A percentile compares a stretch with the other conserved stretches of the same genome.
Evolutionary conservation across 2,329 filamentous ascomycete genomes (phyloP).

Genomic region (Sarocladium kiliense): DNA sequence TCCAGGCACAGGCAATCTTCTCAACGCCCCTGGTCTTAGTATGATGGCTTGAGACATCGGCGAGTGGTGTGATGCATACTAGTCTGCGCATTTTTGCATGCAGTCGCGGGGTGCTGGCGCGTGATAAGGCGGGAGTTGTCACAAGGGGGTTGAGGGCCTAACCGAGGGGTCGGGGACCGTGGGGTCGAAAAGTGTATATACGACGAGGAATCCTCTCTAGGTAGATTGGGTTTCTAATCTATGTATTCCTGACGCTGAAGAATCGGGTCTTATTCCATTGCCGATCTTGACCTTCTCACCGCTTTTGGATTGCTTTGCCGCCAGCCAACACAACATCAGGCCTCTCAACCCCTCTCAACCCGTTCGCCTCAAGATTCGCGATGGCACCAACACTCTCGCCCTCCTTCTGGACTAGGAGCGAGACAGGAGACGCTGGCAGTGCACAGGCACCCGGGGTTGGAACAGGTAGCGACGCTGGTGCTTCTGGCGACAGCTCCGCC

Average conservation of each 20-base stretch:
- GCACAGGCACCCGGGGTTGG: constrained; percentile 28
- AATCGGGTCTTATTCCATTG: background rate
- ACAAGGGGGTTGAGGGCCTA: constrained; percentile 4
- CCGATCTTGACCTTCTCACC: background rate
- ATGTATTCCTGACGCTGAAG: background rate
- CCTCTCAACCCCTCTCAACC: too few species aligned
- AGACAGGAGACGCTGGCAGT: constrained; percentile 23
- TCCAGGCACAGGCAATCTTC: background rate
- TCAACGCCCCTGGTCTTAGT: constrained; percentile 4
- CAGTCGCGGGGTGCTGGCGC: constrained; percentile 1
- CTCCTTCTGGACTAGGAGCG: background rate
- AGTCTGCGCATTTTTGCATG: background rate
- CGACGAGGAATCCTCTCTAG: background rate
- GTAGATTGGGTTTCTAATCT: background rate
- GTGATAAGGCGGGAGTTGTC: constrained; percentile 7
- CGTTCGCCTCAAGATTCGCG: background rate
- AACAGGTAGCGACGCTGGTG: constrained; percentile 54
- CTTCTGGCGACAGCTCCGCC: constrained; percentile 56
- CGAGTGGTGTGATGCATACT: constrained; percentile 1
- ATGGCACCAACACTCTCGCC: background rate
- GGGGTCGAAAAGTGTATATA: background rate
- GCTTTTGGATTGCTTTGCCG: too few species aligned
- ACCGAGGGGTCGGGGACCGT: background rate
- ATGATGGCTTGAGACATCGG: background rate
- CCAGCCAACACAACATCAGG: background rate